phyloP scores from a whole-genome alignment of 176 grass and related monocot genomes.

The Lolium rigidum region DNA sequence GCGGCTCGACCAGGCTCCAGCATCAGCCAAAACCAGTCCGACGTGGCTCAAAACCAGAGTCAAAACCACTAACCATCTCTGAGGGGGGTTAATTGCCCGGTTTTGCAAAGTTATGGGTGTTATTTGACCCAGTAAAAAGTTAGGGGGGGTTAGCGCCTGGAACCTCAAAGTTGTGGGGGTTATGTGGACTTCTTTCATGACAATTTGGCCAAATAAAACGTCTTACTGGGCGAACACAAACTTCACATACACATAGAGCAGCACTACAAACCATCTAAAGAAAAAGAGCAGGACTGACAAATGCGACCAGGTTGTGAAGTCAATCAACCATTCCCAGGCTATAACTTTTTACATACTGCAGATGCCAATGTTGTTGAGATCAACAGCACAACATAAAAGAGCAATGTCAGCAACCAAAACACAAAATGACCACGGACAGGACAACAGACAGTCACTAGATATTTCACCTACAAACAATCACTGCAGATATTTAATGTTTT shows the following conservation, averaged over 20 bases:
- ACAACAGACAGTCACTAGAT: neutral
- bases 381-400: conserved; percentile 47
- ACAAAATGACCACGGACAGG: conserved; percentile 39
- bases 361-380: conserved; percentile 28
- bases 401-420: neutral
- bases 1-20: too few species aligned
- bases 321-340: conserved; percentile 23
- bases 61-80: too few species aligned
- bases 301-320: neutral
- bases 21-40: too few species aligned
- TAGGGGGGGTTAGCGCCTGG: too few species aligned
- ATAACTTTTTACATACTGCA: conserved; percentile 46
- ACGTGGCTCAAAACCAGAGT: too few species aligned
- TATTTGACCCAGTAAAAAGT: too few species aligned
- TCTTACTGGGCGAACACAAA: neutral
- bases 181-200: too few species aligned
- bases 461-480: conserved; percentile 44
- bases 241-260: neutral
- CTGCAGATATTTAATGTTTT: conserved; percentile 52
- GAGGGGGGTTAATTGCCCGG: too few species aligned
- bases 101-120: too few species aligned
- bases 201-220: neutral
- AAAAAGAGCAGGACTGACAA: neutral
- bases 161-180: too few species aligned
- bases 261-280: too few species aligned